Base-by-base conservation (phyloP, 768 basidiomycete species). In the Podaxis sp. region DNA sequence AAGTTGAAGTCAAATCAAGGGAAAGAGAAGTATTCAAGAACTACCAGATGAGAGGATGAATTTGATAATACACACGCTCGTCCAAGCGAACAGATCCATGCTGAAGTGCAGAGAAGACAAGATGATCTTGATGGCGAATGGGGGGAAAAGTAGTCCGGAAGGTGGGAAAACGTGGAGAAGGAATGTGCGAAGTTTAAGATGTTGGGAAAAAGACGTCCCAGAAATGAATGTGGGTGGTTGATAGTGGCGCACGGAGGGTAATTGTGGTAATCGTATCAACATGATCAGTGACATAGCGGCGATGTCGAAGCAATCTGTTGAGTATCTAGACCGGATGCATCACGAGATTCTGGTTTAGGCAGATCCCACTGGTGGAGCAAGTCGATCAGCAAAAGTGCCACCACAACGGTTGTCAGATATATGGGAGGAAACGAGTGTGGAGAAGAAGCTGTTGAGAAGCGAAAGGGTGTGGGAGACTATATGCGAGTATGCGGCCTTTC, bases 61-160 rank as follows among this genome's bases (percentile, higher is more conserved):
- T 54, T 48, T 69, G 61, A 63, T 64, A 56, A 20, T 62, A 56
- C 74, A 77, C 75, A 76, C 70, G 75, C 72, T 76, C 76, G 75
- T 75, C 73, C 76, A 70, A 73, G 74, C 76, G 75, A 77, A 74
- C 73, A 69, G 58, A 68, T 62, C 60, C 52, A 61, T 62, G 60
- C 46, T 20, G n/a, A 62, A 24, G 41, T 52, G 37, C 33, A 53
- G 30, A 52, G 38, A 28, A 56, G 51, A 51, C 20, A 57, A 54
- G 40, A 58, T 52, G 46, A 37, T 20, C 13, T 46, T 60, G 30
- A 53, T 54, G 55, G 33, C 51, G 44, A 40, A 61, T 36, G 5
- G 36, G 30, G 12, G 28, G 36, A 53, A 40, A 44, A 57, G 15
- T 33, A 58, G 24, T 46, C 44, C 40, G 50, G 63, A 64, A 30